Conservation (phyloP, 345 rosid genomes). For the Salix arbutifolia region DNA sequence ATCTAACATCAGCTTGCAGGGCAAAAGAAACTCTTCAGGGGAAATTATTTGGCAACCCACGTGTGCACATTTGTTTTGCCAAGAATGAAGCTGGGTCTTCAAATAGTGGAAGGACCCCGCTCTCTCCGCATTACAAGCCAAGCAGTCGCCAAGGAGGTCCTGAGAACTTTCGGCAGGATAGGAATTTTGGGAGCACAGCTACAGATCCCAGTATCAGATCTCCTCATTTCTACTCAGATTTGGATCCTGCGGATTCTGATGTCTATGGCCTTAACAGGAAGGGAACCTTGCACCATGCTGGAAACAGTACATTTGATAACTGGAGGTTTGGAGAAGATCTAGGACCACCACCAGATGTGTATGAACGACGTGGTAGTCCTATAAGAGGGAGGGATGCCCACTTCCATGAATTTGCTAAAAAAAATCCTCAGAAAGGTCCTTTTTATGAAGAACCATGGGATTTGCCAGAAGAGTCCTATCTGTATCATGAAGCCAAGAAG, state of each 20-base stretch:
- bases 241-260: constrained; percentile 48
- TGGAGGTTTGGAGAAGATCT: constrained; percentile 30
- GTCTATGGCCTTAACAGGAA: constrained; percentile 49
- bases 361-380: constrained; percentile 57
- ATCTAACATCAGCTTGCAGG: constrained; percentile 57
- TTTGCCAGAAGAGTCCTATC: constrained; percentile 58
- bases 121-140: constrained; percentile 54
- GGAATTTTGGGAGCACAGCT: constrained; percentile 20
- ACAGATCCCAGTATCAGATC: constrained; percentile 26
- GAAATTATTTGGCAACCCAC: constrained; percentile 89
- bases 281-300: constrained; percentile 41
- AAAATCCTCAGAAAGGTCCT: constrained; percentile 38
- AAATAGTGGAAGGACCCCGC: constrained; percentile 50
- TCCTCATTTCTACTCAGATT: constrained; percentile 32
- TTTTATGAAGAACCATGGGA: constrained; percentile 72
- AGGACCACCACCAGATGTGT: constrained; percentile 30
- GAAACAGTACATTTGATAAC: constrained; percentile 40
- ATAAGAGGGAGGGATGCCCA: constrained; percentile 40
- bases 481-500: constrained; percentile 59
- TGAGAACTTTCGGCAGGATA: constrained; percentile 50
- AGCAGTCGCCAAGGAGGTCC: constrained; percentile 48
- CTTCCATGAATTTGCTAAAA: constrained; percentile 43
- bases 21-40: constrained; percentile 97
- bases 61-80: constrained; percentile 89
- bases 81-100: constrained; percentile 71